These are phyloP conservation scores for Macrophomina phaseolina DNA, from an alignment of 2,329 filamentous ascomycete species.

Conservation along the genomic window DNA sequence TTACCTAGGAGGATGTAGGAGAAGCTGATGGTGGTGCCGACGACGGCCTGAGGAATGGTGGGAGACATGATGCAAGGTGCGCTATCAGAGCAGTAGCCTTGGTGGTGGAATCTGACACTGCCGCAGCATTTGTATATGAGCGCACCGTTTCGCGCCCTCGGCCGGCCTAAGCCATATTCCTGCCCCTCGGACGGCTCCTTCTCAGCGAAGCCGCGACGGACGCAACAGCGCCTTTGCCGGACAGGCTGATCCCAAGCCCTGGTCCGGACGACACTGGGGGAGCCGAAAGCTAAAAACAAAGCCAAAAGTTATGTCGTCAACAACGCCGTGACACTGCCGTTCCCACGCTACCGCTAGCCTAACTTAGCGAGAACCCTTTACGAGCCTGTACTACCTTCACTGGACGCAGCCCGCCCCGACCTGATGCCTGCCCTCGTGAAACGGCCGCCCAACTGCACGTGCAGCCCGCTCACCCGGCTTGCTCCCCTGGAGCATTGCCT, in stretches of 20 bases:
- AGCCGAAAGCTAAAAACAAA: conserved; percentile 3
- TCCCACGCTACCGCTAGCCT: not conserved
- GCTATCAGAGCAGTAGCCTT: not conserved
- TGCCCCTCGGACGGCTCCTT: not conserved
- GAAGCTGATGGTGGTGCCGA: conserved; percentile 54
- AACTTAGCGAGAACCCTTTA: conserved; percentile 10
- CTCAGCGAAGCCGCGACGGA: not conserved
- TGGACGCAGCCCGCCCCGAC: not conserved
- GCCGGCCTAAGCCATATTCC: not conserved
- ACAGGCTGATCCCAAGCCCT: not conserved
- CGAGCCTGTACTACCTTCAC: not conserved
- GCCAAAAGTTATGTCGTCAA: conserved; percentile 15
- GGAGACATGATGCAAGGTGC: conserved; percentile 37
- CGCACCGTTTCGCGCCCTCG: not conserved
- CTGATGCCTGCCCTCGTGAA: not conserved
- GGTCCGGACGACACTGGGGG: conserved; percentile 9
- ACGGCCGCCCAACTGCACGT: not conserved
- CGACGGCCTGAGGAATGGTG: conserved; percentile 45
- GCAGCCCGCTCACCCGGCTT: not conserved
- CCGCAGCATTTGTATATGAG: conserved; percentile 8
- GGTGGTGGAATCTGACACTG: not conserved
- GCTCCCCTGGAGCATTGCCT: too few relatives aligned
- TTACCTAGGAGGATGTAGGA: conserved; percentile 57
- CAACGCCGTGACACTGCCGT: not conserved
- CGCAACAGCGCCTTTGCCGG: not conserved